Evolutionary conservation across 2,329 filamentous ascomycete genomes (phyloP).

Genomic region (Pseudocercospora musae): DNA sequence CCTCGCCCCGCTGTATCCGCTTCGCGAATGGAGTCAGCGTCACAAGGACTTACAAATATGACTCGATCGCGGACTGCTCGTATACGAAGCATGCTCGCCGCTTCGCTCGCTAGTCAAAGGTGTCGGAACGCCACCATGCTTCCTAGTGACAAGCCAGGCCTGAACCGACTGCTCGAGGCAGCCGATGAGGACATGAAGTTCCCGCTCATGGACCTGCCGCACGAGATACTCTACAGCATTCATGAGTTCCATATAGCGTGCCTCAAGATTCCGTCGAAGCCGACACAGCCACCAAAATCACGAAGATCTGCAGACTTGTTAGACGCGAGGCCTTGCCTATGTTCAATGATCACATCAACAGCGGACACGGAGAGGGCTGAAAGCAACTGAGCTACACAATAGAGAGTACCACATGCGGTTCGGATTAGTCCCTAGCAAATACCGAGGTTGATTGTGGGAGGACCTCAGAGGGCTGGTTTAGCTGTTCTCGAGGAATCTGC

Average conservation of each 20-base stretch:
- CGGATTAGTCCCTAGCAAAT: background rate
- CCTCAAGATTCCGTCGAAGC: background rate
- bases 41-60: background rate
- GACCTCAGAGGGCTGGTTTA: background rate
- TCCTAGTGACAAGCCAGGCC: background rate
- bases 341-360: background rate
- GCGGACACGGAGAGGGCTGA: background rate
- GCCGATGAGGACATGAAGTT: background rate
- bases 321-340: background rate
- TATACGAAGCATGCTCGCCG: background rate
- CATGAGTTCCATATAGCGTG: background rate
- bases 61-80: background rate
- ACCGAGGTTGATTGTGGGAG: background rate
- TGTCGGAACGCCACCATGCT: background rate
- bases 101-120: background rate
- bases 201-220: background rate
- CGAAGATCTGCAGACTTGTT: background rate
- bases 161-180: background rate
- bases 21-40: background rate
- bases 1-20: background rate
- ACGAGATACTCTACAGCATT: background rate
- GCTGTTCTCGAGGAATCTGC: background rate
- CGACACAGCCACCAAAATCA: background rate
- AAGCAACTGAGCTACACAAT: background rate
- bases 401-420: background rate